These are phyloP conservation scores for Talaromyces amestolkiae DNA, from an alignment of 2,329 filamentous ascomycete genomes.

Conservation along the genomic window DNA sequence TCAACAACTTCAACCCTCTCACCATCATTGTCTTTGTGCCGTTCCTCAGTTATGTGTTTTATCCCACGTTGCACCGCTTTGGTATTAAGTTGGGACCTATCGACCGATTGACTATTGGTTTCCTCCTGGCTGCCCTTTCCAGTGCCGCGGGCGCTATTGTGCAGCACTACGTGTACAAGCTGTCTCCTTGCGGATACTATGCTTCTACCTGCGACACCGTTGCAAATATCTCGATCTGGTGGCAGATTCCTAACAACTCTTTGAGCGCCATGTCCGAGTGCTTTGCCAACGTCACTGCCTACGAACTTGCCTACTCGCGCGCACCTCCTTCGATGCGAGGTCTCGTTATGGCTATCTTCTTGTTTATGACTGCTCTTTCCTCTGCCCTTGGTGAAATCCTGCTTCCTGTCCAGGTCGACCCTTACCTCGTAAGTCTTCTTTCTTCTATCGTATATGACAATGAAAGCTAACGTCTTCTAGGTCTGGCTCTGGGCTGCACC, in stretches of 20 bases:
- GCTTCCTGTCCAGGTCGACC: constrained; percentile 47
- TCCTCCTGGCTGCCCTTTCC: constrained; percentile 50
- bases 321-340: constrained; percentile 69
- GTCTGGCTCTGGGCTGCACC: constrained; percentile 45
- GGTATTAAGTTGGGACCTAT: constrained; percentile 50
- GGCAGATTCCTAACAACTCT: constrained; percentile 50
- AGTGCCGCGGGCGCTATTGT: constrained; percentile 40
- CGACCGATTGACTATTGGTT: constrained; percentile 52
- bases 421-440: constrained; percentile 34
- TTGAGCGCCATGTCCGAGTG: constrained; percentile 59
- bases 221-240: constrained; percentile 49
- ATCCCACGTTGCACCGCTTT: constrained; percentile 44
- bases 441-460: not conserved
- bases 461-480: constrained; percentile 7
- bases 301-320: constrained; percentile 76
- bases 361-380: constrained; percentile 59
- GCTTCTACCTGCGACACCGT: constrained; percentile 37
- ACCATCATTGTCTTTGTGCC: constrained; percentile 50
- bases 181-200: constrained; percentile 44
- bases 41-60: constrained; percentile 50
- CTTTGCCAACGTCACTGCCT: constrained; percentile 59
- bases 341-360: constrained; percentile 33
- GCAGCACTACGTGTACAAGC: constrained; percentile 49
- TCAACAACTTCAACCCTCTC: constrained; percentile 52
- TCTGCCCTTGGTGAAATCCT: constrained; percentile 46